These are phyloP conservation scores for Penicillium sp. DNA, from an alignment of 2,329 filamentous ascomycete genomes.

Conservation along the genomic window DNA sequence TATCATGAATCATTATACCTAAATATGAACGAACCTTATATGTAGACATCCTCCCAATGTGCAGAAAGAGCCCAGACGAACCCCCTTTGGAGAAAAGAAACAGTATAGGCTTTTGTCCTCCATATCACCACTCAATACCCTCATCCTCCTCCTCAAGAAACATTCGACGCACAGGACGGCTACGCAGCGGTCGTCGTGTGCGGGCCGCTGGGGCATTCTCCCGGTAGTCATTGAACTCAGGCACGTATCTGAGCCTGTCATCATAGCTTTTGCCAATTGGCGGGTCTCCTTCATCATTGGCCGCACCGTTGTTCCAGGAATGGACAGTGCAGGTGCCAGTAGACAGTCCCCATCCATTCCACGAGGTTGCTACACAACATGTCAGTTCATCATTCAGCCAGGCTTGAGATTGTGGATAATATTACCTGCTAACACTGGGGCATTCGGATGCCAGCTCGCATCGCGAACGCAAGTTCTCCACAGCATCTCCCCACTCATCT, in stretches of 20 bases:
- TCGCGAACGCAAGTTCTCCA: constrained; percentile 81
- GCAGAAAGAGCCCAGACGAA: background rate
- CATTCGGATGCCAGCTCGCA: constrained; percentile 83
- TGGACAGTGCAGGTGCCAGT: constrained; percentile 73
- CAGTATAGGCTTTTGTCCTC: background rate
- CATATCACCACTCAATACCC: constrained; percentile 12
- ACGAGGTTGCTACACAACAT: constrained; percentile 61
- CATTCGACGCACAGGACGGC: constrained; percentile 19
- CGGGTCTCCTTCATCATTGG: constrained; percentile 59
- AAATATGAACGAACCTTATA: background rate
- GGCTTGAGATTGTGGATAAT: background rate
- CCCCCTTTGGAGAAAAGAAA: background rate
- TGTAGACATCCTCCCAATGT: background rate
- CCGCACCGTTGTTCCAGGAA: constrained; percentile 64
- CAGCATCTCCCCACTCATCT: constrained; percentile 50
- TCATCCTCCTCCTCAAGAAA: constrained; percentile 12
- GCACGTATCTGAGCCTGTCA: constrained; percentile 50
- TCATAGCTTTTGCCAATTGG: constrained; percentile 58
- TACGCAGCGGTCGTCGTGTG: constrained; percentile 17
- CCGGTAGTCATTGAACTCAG: constrained; percentile 40
- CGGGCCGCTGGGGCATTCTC: constrained; percentile 14
- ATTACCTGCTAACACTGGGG: constrained; percentile 67
- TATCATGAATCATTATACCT: constrained; percentile 8
- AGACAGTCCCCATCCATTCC: constrained; percentile 71
- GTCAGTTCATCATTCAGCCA: constrained; percentile 5